Conservation (phyloP, 768 basidiomycete genomes). For the Hygrophoropsis aurantiaca region DNA sequence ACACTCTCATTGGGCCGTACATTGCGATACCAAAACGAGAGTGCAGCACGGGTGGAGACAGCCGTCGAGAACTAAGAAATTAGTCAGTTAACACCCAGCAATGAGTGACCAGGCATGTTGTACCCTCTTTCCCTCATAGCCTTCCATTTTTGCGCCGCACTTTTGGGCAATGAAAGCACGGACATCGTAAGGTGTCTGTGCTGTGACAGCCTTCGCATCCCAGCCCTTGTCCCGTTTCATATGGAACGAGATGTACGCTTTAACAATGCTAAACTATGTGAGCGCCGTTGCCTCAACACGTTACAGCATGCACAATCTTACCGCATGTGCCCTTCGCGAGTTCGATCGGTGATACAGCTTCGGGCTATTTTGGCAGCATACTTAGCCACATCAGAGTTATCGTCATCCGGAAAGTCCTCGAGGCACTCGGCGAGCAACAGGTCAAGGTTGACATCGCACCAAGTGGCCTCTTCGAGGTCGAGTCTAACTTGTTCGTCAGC, state of each 20-base stretch:
- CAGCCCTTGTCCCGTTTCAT: background rate
- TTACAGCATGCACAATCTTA: background rate
- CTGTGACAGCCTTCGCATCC: background rate
- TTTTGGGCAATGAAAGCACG: slow-evolving; percentile 2
- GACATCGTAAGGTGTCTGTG: slow-evolving; percentile 6
- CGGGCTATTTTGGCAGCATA: background rate
- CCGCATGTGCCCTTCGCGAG: background rate
- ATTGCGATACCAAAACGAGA: slow-evolving; percentile 14
- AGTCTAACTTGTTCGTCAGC: background rate
- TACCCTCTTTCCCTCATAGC: slow-evolving; percentile 4
- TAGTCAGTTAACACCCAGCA: too few species aligned
- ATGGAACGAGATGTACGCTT: background rate
- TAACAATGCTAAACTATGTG: background rate
- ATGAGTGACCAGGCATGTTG: too few species aligned
- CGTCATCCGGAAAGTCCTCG: background rate
- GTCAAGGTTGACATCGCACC: background rate
- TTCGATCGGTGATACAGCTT: background rate
- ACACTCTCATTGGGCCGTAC: slow-evolving; percentile 8
- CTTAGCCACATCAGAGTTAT: background rate
- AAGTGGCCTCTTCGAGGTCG: background rate
- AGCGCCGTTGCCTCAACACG: background rate
- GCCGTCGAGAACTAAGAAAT: too few species aligned
- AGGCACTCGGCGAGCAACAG: background rate
- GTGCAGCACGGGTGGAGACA: slow-evolving; percentile 14
- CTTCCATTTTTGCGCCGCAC: background rate